Base-by-base conservation (phyloP, 768 basidiomycete genomes). In the Russula virescens region DNA sequence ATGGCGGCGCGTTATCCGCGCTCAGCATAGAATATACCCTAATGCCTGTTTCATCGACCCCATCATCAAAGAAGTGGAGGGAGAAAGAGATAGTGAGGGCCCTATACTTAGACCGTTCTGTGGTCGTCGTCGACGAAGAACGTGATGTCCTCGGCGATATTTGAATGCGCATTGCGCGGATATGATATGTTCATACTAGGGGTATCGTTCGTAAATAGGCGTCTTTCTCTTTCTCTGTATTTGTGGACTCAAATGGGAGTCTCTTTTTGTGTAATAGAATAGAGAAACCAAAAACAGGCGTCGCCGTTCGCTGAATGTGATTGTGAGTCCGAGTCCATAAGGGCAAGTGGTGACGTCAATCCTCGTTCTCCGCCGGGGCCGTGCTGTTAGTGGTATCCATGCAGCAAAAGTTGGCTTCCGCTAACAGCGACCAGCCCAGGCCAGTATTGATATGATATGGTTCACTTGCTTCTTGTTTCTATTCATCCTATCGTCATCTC, bases 1-100 rank as follows among this genome's bases (percentile, higher is more conserved):
- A 97, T 69, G 94, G 92, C n/a, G 96, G 96, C 14, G 86, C 83
- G 0, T 78, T 97, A 6, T 95, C 94, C 2, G 93, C 94, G 3
- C 75, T 98, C 13, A 91, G 90, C 16, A 87, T 98, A 60, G 80
- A 88, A 40, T 96, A 98, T 75, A 87, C 84, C 2, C 80, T 97
- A 26, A 83, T 83, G 10, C 91, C 91, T 2, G 71, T 83, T 54
- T 68, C 73, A 19, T 63, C 71, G 25, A 21, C 73, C 70, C 69
- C 31, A 9, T 60, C 49, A 28, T 66, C 66, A 13, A 72, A 76
- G 43, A 72, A 71, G 53, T 88, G 86, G 86, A 71, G 66, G 51
- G 87, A 89, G 68, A 77, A 74, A 43, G 89, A 91, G 67, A 76
- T 85, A 1, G 80, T 91, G 23, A 83, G 77, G 62, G 87, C 88